phyloP scores from a whole-genome alignment of 169 alveolate genomes.

The Cryptosporidium parvum region DNA sequence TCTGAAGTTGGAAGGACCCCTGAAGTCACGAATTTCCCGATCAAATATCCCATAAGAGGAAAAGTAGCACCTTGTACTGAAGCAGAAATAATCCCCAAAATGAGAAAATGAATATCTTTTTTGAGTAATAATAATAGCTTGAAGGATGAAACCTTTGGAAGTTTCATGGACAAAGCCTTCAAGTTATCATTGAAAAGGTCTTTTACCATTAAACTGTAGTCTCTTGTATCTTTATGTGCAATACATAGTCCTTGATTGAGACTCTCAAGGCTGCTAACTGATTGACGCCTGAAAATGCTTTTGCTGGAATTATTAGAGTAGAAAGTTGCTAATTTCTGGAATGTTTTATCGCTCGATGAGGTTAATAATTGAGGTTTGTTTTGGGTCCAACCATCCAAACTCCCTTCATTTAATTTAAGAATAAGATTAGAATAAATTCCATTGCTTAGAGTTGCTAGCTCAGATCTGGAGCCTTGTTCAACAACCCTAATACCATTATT shows the following conservation, averaged over 20 bases:
- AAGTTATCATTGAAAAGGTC: slow-evolving; percentile 38
- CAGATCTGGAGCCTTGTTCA: slow-evolving; percentile 78
- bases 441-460: slow-evolving; percentile 49
- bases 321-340: slow-evolving; percentile 15
- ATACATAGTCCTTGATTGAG: not conserved
- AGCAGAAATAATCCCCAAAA: slow-evolving; percentile 49
- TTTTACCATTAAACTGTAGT: slow-evolving; percentile 31
- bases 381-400: not conserved
- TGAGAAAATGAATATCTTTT: slow-evolving; percentile 42
- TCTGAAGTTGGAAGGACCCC: slow-evolving; percentile 48
- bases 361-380: not conserved
- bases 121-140: slow-evolving; percentile 23
- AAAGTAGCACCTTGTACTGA: slow-evolving; percentile 60
- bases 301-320: slow-evolving; percentile 5
- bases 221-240: slow-evolving; percentile 49
- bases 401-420: not conserved
- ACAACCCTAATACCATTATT: slow-evolving; percentile 77
- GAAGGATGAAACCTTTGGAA: slow-evolving; percentile 40
- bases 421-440: slow-evolving; percentile 74
- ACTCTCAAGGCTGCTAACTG: slow-evolving; percentile 16
- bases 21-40: slow-evolving; percentile 60
- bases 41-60: slow-evolving; percentile 57
- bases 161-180: slow-evolving; percentile 8
- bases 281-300: not conserved
- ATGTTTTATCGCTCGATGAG: slow-evolving; percentile 3